A percentile compares a stretch with the other conserved stretches of the same genome.
Evolutionary conservation across 2,329 filamentous ascomycete species (phyloP).

Genomic region (Tolypocladium tundrense): DNA sequence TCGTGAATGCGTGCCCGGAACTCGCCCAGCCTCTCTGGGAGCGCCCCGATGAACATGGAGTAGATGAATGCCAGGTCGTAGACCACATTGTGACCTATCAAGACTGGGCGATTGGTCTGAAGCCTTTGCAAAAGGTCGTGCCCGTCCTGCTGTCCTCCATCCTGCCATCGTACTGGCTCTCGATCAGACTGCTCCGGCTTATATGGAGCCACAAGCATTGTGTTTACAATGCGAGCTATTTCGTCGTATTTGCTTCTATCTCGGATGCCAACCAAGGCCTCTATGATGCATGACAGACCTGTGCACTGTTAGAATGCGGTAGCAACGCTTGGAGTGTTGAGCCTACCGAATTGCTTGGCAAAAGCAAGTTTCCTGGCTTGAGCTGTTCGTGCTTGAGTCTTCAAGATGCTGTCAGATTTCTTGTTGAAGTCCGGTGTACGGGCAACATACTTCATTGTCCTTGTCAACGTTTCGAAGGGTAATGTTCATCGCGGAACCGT

Average conservation of each 20-base stretch:
- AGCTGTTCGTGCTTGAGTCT: not conserved
- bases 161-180: not conserved
- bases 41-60: slow-evolving; percentile 45
- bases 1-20: slow-evolving; percentile 40
- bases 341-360: not conserved
- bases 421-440: no score
- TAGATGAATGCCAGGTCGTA: slow-evolving; percentile 55
- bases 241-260: not conserved
- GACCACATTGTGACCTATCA: slow-evolving; percentile 58
- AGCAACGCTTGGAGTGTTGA: not conserved
- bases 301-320: not conserved
- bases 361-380: not conserved
- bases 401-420: no score
- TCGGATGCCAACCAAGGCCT: not conserved
- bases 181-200: not conserved
- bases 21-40: slow-evolving; percentile 42
- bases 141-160: no score
- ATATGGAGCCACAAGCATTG: not conserved
- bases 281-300: not conserved
- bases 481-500: slow-evolving; percentile 4
- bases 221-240: not conserved
- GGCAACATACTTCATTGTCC: not conserved
- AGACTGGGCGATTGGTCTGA: not conserved
- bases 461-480: slow-evolving; percentile 13
- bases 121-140: not conserved